Evolutionary conservation across 129 eudicot genomes (phyloP).

Genomic region (Mikania micrantha): DNA sequence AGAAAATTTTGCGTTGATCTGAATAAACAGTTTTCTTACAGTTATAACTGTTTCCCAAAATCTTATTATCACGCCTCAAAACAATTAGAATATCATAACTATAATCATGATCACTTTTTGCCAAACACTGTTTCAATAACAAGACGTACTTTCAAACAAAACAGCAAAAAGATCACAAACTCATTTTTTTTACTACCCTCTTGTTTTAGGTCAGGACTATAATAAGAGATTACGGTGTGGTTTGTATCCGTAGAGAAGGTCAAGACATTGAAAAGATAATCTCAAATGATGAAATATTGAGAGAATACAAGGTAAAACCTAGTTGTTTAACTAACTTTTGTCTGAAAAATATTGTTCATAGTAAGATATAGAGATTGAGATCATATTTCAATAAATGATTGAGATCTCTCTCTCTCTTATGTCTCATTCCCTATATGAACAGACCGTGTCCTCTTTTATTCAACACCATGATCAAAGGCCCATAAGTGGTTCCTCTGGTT

Average conservation of each 20-base stretch:
- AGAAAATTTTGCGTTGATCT: background rate
- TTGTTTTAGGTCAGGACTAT: conserved; percentile 52
- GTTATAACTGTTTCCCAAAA: background rate
- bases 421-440: too few relatives aligned
- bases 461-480: background rate
- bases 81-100: background rate
- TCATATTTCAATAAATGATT: background rate
- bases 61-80: background rate
- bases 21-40: background rate
- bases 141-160: background rate
- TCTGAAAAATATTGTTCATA: background rate
- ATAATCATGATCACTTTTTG: background rate
- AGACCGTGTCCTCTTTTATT: too few relatives aligned
- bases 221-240: conserved; percentile 81
- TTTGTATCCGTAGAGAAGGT: conserved; percentile 83
- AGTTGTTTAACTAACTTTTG: background rate
- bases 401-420: too few relatives aligned
- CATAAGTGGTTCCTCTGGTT: background rate
- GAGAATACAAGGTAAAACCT: conserved; percentile 48
- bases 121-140: background rate
- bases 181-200: background rate
- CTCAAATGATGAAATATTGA: conserved; percentile 43
- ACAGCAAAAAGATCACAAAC: background rate
- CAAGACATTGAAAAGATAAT: conserved; percentile 72
- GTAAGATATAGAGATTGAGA: background rate